Percentiles rank a stretch among this genome's conserved stretches.
Conservation (phyloP, 805 yeast species). For the Torulaspora microellipsoides region DNA sequence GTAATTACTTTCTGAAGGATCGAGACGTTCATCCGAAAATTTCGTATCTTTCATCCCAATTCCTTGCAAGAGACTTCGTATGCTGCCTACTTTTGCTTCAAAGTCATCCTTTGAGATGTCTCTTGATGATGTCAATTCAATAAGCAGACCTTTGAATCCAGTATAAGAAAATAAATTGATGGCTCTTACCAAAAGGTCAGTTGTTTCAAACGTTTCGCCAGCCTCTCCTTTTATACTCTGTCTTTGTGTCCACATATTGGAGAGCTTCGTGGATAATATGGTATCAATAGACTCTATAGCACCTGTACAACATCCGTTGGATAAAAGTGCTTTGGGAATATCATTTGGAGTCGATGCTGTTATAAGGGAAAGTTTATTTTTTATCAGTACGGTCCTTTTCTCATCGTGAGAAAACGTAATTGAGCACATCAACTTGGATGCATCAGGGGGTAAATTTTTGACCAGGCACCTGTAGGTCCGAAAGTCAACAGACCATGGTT, state of each 20-base stretch:
- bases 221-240: slow-evolving; percentile 33
- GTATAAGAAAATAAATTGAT: slow-evolving; percentile 31
- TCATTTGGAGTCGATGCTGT: slow-evolving; percentile 20
- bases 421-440: slow-evolving; percentile 28
- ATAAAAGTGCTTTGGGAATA: slow-evolving; percentile 14
- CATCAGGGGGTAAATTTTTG: slow-evolving; percentile 18
- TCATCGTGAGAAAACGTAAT: slow-evolving; percentile 26
- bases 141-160: slow-evolving; percentile 32
- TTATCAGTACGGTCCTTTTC: slow-evolving; percentile 23
- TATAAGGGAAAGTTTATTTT: slow-evolving; percentile 24
- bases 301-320: slow-evolving; percentile 25
- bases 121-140: slow-evolving; percentile 22
- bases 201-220: slow-evolving; percentile 29
- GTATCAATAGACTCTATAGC: slow-evolving; percentile 26
- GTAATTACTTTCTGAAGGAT: slow-evolving; percentile 10
- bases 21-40: slow-evolving; percentile 17
- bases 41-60: slow-evolving; percentile 22
- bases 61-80: slow-evolving; percentile 17
- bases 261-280: slow-evolving; percentile 23
- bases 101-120: slow-evolving; percentile 16
- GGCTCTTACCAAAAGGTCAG: slow-evolving; percentile 23
- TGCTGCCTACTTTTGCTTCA: slow-evolving; percentile 12
- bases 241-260: slow-evolving; percentile 33
- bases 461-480: slow-evolving; percentile 27
- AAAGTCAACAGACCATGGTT: slow-evolving; percentile 32